Conservation (phyloP, 2,329 filamentous ascomycete species). For the Colletotrichum sp. region DNA sequence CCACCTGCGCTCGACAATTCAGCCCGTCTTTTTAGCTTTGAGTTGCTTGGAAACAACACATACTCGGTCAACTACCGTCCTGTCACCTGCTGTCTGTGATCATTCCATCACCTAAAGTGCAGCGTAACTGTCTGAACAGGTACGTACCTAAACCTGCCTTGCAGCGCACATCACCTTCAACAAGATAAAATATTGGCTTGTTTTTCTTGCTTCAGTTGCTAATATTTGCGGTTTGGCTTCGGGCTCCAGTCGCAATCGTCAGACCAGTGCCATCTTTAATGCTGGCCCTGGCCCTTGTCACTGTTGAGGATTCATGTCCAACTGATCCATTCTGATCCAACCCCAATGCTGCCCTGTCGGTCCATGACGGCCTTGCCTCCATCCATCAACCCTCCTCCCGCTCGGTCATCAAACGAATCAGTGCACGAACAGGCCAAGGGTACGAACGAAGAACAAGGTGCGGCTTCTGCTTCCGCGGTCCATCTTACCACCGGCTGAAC, state of each 20-base stretch:
- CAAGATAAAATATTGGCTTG: not conserved
- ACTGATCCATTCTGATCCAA: not conserved
- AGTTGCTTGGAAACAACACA: not conserved
- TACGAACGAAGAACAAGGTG: not conserved
- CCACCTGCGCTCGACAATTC: not conserved
- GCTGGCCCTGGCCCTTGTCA: not conserved
- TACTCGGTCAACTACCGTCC: constrained; percentile 12
- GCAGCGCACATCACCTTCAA: not conserved
- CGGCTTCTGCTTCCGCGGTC: not conserved
- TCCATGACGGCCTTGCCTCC: not conserved
- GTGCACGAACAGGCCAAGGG: constrained; percentile 4
- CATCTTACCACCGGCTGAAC: not conserved
- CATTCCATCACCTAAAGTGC: not conserved
- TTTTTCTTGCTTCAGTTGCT: not conserved
- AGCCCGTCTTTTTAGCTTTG: not conserved
- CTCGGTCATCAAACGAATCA: constrained; percentile 15
- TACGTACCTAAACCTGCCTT: not conserved
- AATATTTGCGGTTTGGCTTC: not conserved
- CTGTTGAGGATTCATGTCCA: not conserved
- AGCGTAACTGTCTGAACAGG: not conserved
- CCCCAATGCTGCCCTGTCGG: not conserved
- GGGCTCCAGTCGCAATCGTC: not conserved
- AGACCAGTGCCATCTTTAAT: not conserved
- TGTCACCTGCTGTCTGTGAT: not conserved
- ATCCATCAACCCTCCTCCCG: constrained; percentile 1